A percentile compares a stretch with the other conserved stretches of the same genome.
phyloP scores from a whole-genome alignment of 2,329 filamentous ascomycete genomes.

The Trichoderma sp. region DNA sequence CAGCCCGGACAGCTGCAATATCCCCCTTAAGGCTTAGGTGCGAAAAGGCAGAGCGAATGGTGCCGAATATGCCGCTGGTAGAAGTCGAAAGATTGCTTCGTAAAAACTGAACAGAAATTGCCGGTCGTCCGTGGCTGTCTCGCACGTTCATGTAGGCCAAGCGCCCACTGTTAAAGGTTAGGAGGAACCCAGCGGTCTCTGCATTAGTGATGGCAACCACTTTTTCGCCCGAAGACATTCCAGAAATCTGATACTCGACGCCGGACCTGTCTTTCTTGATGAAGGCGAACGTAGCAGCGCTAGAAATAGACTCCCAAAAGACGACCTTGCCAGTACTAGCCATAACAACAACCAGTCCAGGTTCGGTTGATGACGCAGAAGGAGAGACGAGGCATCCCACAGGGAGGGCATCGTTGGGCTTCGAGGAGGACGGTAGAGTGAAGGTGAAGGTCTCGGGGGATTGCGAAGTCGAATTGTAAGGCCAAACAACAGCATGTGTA shows the following conservation, averaged over 20 bases:
- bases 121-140: conserved; percentile 82
- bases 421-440: conserved; percentile 70
- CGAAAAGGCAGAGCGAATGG: conserved; percentile 72
- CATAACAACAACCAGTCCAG: conserved; percentile 83
- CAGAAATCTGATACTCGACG: conserved; percentile 70
- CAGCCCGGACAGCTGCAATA: conserved; percentile 75
- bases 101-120: conserved; percentile 75
- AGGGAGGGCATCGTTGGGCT: conserved; percentile 69
- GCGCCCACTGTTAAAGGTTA: conserved; percentile 81
- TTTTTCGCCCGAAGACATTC: conserved; percentile 75
- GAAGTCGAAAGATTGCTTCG: conserved; percentile 57
- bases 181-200: conserved; percentile 80
- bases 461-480: conserved; percentile 68
- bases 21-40: conserved; percentile 70
- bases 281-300: conserved; percentile 77
- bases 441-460: conserved; percentile 79
- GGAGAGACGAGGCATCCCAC: conserved; percentile 80
- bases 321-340: conserved; percentile 80
- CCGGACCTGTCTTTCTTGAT: conserved; percentile 79
- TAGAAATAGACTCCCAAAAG: conserved; percentile 95
- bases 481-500: conserved; percentile 85
- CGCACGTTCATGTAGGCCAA: conserved; percentile 82
- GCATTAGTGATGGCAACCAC: conserved; percentile 77
- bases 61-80: conserved; percentile 71
- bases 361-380: conserved; percentile 73